phyloP scores from a whole-genome alignment of 1,284 basidiomycete species.

The Athelia psychrophila region DNA sequence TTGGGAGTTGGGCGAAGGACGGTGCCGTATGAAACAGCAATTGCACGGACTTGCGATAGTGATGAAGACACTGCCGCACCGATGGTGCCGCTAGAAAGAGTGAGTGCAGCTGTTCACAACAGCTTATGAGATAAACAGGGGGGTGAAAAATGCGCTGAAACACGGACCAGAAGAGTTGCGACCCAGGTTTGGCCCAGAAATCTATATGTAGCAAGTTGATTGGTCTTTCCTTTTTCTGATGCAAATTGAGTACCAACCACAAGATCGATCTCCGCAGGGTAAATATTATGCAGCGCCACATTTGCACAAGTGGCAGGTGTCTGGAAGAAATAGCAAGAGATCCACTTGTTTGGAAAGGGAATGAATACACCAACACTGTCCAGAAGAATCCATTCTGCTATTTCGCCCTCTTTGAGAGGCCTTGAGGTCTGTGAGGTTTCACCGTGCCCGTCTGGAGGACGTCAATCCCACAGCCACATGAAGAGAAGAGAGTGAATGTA shows the following conservation, averaged over 20 bases:
- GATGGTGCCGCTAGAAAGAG: slow-evolving; percentile 86
- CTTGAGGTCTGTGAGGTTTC: slow-evolving; percentile 63
- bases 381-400: slow-evolving; percentile 86
- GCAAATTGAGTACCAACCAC: slow-evolving; percentile 47
- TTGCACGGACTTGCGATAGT: slow-evolving; percentile 66
- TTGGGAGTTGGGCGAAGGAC: slow-evolving; percentile 69
- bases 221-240: neutral
- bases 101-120: slow-evolving; percentile 68
- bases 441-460: slow-evolving; percentile 61
- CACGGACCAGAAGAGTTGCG: slow-evolving; percentile 74
- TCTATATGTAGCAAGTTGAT: slow-evolving; percentile 33
- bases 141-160: slow-evolving; percentile 30
- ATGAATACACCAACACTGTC: slow-evolving; percentile 60
- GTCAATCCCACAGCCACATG: slow-evolving; percentile 5
- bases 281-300: slow-evolving; percentile 86
- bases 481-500: slow-evolving; percentile 17
- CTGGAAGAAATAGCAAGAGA: slow-evolving; percentile 37
- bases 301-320: slow-evolving; percentile 92
- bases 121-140: neutral
- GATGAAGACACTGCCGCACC: slow-evolving; percentile 86
- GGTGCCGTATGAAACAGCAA: slow-evolving; percentile 84
- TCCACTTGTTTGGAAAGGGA: slow-evolving; percentile 5
- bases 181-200: slow-evolving; percentile 76
- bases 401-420: slow-evolving; percentile 70
- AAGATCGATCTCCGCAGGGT: slow-evolving; percentile 80